Conservation (phyloP, 2,329 filamentous ascomycete genomes). For the Colletotrichum gigasporum region DNA sequence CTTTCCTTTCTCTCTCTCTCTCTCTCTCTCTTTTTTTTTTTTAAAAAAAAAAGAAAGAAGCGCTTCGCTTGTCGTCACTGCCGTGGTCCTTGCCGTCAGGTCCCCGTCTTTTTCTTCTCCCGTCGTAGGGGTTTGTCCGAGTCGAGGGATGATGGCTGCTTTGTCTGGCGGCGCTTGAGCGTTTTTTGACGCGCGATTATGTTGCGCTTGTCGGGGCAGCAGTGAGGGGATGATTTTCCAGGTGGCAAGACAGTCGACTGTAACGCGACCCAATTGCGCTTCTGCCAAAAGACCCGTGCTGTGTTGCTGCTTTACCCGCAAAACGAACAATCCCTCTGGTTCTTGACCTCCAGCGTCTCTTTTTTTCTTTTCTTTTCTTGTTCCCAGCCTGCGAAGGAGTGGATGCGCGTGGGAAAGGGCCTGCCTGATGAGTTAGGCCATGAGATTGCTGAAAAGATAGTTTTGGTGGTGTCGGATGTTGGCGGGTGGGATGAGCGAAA, state of each 20-base stretch:
- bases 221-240: constrained; percentile 20
- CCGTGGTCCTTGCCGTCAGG: neutral
- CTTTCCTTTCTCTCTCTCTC: neutral
- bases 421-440: constrained; percentile 25
- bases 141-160: constrained; percentile 32
- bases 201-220: constrained; percentile 47
- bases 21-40: neutral
- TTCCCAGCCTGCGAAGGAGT: neutral
- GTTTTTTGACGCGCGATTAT: constrained; percentile 56
- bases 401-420: neutral
- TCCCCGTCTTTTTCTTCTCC: neutral
- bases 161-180: constrained; percentile 46
- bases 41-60: neutral
- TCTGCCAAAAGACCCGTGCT: neutral
- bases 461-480: constrained; percentile 26
- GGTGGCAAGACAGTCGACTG: constrained; percentile 4
- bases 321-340: neutral
- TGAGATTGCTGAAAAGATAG: constrained; percentile 11
- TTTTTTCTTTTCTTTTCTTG: neutral
- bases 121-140: constrained; percentile 19
- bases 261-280: constrained; percentile 11
- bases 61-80: neutral
- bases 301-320: neutral
- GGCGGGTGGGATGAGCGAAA: constrained; percentile 27
- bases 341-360: too few species aligned